Percentiles rank a stretch among this genome's conserved stretches.
Conservation (phyloP, 1,284 basidiomycete genomes). For the Phlebopus sp. region DNA sequence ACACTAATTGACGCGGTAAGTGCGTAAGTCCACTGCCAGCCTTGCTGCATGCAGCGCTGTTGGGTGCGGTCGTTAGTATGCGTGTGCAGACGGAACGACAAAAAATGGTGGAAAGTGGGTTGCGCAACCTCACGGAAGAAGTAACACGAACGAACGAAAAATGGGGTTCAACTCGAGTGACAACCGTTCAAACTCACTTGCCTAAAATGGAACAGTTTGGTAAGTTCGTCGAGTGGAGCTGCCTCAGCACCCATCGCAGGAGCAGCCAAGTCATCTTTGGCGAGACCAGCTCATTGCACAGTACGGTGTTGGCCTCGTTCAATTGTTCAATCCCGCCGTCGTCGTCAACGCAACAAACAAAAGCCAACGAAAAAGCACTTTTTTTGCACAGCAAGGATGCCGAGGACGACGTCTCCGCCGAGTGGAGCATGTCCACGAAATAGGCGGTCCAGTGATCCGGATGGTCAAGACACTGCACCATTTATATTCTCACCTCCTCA, state of each 20-base stretch:
- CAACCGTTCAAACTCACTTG: neutral
- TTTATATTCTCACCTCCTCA: slow-evolving; percentile 24
- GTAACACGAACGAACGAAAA: neutral
- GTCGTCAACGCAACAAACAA: neutral
- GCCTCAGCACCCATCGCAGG: too few relatives aligned
- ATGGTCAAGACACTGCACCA: slow-evolving; percentile 11
- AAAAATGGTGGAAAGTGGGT: too few relatives aligned
- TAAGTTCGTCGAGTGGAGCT: neutral
- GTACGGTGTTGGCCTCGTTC: too few relatives aligned
- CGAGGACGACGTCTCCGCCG: slow-evolving; percentile 9
- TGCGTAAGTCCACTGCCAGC: neutral
- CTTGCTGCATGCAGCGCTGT: neutral
- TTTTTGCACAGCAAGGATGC: slow-evolving; percentile 3
- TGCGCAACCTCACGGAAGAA: neutral
- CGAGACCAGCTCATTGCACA: too few relatives aligned
- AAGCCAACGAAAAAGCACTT: neutral
- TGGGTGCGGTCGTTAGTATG: neutral
- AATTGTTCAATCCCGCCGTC: too few relatives aligned
- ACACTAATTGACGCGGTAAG: neutral
- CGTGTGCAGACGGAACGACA: too few relatives aligned
- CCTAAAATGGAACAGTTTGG: neutral
- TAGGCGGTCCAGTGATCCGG: slow-evolving; percentile 26
- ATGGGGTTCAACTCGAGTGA: too few relatives aligned
- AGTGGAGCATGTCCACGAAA: slow-evolving; percentile 26
- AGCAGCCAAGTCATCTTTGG: too few relatives aligned